Evolutionary conservation across 177 flowering plant genomes (phyloP), one percentile per base, ranked within the genome.

Genomic region (Tripterygium wilfordii): DNA sequence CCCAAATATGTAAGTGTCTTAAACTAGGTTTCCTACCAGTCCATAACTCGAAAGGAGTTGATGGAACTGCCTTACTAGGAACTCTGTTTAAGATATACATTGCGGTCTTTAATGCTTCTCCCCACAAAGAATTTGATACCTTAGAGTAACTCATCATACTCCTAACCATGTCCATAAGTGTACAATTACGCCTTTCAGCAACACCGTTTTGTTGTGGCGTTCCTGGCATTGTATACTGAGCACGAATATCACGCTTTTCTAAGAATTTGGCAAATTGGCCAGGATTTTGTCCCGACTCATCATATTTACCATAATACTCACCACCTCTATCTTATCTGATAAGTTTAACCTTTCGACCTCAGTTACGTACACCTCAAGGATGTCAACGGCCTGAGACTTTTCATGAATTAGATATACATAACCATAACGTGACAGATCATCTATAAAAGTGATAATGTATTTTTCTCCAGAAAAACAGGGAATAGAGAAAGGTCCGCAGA

Each of bases 171-270:
- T 19, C 36, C 21, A 45, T 9, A 14, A 45, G 10, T 14, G 24
- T 45, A 2, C 16, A 10, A 45, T 45, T 30, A 2, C 36, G 7
- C 23, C 32, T 45, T 28, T 45, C 22, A 8, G 36, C 23, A 5
- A 45, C 14, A 45, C 36, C 36, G 29, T 45, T 45, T 17, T 29
- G n/a, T 45, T 29, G 23, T 29, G 49, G 36, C 16, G 26, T 28
- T 1, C 29, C 12, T 5, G 21, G 31, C 41, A 48, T 33, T 4
- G 38, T 48, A 13, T 48, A 22, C 23, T 36, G 8, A 0, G 26
- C 50, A 33, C n/a, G 2, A n/a, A 48, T 18, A 8, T 23, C 36
- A 26, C 29, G 16, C 10, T 45, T 8, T 28, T 43, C 0, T 0
- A 42, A 19, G 8, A 42, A 24, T n/a, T 25, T 42, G 2, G 2